Evolutionary conservation across 2,329 filamentous ascomycete genomes (phyloP).

Genomic region (Aspergillus pseudoviridinutans): DNA sequence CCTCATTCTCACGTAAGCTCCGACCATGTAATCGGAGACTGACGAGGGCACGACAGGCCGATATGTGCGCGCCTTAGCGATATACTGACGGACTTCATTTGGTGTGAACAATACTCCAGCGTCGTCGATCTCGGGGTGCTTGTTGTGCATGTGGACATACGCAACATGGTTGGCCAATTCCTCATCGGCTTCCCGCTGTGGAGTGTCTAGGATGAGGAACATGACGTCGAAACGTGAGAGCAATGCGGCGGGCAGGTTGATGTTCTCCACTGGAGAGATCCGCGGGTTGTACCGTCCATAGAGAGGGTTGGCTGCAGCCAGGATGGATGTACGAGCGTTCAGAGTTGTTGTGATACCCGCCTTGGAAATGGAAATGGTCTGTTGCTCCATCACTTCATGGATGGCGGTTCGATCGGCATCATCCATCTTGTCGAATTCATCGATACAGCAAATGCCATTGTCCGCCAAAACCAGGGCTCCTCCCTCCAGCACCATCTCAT

Average conservation of each 20-base stretch:
- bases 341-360: constrained; percentile 95
- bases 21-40: constrained; percentile 94
- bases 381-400: constrained; percentile 85
- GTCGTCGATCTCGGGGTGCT: constrained; percentile 73
- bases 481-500: constrained; percentile 75
- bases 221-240: constrained; percentile 96
- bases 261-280: constrained; percentile 96
- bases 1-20: constrained; percentile 91
- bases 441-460: constrained; percentile 78
- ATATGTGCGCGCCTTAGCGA: constrained; percentile 86
- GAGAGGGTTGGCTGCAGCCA: constrained; percentile 92
- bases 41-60: constrained; percentile 78
- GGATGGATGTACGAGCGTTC: constrained; percentile 91
- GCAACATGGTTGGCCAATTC: constrained; percentile 94
- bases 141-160: constrained; percentile 94
- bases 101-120: constrained; percentile 78
- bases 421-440: constrained; percentile 85
- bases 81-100: constrained; percentile 91
- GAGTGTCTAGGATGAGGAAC: constrained; percentile 94
- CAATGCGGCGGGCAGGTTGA: constrained; percentile 95
- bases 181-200: constrained; percentile 82
- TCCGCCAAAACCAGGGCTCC: constrained; percentile 75
- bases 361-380: constrained; percentile 80
- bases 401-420: constrained; percentile 74
- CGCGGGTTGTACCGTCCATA: constrained; percentile 98